Percentiles rank a stretch among this genome's conserved stretches.
Evolutionary conservation across 495 filamentous ascomycete species (phyloP).

Genomic region (Aspergillus steynii): DNA sequence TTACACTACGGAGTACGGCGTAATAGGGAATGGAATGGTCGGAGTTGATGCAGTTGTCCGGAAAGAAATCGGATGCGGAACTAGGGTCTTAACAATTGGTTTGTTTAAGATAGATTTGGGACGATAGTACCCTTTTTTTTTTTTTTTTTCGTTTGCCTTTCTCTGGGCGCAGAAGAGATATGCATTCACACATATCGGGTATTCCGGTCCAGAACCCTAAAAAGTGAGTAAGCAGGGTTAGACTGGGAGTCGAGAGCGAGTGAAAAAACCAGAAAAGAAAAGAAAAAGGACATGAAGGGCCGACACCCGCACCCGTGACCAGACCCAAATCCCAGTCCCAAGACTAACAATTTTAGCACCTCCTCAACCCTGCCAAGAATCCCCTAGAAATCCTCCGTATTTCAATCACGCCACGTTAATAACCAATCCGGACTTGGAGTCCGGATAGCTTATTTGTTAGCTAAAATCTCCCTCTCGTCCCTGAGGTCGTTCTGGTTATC

Average conservation of each 20-base stretch:
- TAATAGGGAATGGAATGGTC: background rate
- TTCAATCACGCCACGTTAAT: background rate
- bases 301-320: background rate
- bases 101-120: conserved; percentile 1
- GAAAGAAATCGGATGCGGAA: background rate
- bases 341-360: too few relatives aligned
- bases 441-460: background rate
- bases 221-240: background rate
- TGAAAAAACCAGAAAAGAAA: background rate
- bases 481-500: too few relatives aligned
- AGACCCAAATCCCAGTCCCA: too few relatives aligned
- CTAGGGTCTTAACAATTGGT: background rate
- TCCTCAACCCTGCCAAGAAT: background rate
- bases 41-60: background rate
- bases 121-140: background rate
- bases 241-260: too few relatives aligned
- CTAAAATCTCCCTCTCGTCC: background rate
- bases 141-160: background rate
- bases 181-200: background rate
- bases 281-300: background rate
- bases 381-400: background rate
- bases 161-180: background rate
- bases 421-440: background rate
- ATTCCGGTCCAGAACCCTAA: background rate
- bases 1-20: background rate